phyloP scores from a whole-genome alignment of 441 rosid species.

The Kokia cookei region DNA sequence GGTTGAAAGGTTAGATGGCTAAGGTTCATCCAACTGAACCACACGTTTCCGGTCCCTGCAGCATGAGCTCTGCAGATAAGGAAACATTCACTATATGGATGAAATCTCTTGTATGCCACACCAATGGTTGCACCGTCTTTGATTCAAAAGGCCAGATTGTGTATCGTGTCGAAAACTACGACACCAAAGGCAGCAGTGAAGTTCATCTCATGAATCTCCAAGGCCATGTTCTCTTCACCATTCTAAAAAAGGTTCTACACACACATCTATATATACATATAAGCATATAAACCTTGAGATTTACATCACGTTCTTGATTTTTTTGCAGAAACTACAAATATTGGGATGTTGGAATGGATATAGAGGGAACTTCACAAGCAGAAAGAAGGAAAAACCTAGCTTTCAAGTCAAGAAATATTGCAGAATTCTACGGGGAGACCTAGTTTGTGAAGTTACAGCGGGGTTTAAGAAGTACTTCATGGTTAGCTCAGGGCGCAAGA shows the following conservation, averaged over 20 bases:
- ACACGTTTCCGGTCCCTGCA: conserved; percentile 19
- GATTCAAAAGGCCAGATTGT: conserved; percentile 53
- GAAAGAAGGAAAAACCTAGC: conserved; percentile 25
- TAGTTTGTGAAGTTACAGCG: conserved; percentile 35
- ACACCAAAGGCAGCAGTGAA: conserved; percentile 42
- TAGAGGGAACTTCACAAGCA: conserved; percentile 20
- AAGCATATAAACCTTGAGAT: background rate
- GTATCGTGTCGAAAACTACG: conserved; percentile 74
- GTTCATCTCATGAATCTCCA: conserved; percentile 65
- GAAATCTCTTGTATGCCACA: conserved; percentile 71
- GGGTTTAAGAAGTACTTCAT: conserved; percentile 26
- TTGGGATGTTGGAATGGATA: conserved; percentile 63
- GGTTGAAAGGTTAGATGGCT: conserved; percentile 20
- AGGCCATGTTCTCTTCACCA: conserved; percentile 60
- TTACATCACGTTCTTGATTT: background rate
- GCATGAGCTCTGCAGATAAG: conserved; percentile 25
- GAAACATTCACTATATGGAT: conserved; percentile 79
- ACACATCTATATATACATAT: too few relatives aligned
- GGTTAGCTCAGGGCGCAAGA: conserved; percentile 35
- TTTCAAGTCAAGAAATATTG: conserved; percentile 26
- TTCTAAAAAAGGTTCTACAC: conserved; percentile 39
- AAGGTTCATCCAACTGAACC: conserved; percentile 28
- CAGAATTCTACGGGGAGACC: conserved; percentile 21
- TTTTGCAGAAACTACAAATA: conserved; percentile 37
- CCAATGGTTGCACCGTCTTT: conserved; percentile 74